phyloP scores from a whole-genome alignment of 441 rosid genomes.

The Omphalea diandra region DNA sequence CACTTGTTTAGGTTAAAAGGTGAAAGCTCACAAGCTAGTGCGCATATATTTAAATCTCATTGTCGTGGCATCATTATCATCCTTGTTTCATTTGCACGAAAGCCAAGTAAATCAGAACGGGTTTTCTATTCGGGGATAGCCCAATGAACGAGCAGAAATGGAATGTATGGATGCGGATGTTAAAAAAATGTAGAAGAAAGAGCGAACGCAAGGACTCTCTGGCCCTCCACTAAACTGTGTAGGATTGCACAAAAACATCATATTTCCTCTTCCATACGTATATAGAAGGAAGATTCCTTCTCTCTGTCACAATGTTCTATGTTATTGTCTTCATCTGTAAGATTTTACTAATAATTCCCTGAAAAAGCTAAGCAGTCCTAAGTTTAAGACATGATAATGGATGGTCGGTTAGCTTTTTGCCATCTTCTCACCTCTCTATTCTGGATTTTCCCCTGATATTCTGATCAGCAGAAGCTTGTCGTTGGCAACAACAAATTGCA shows the following conservation, averaged over 20 bases:
- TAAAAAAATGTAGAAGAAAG: constrained; percentile 6
- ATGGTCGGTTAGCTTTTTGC: constrained; percentile 24
- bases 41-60: constrained; percentile 2
- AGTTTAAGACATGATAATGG: constrained; percentile 2
- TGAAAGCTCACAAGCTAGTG: constrained; percentile 24
- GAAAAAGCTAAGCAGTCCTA: neutral
- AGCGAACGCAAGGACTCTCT: constrained; percentile 12
- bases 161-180: constrained; percentile 8
- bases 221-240: constrained; percentile 27
- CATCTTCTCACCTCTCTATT: constrained; percentile 5
- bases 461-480: constrained; percentile 6
- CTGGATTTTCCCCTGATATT: no score
- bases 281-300: constrained; percentile 31
- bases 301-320: constrained; percentile 26
- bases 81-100: constrained; percentile 20
- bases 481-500: constrained; percentile 5
- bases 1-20: constrained; percentile 14
- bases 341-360: neutral
- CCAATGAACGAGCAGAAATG: constrained; percentile 13
- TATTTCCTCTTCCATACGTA: constrained; percentile 21
- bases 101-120: no score
- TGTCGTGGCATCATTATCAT: constrained; percentile 4
- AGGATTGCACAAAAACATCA: constrained; percentile 14
- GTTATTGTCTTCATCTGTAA: constrained; percentile 35
- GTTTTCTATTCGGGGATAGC: constrained; percentile 10